Percentiles rank a stretch among this genome's conserved stretches.
These are phyloP conservation scores for Tausonia pullulans DNA, from an alignment of 1,284 basidiomycete species.

Conservation along the genomic window DNA sequence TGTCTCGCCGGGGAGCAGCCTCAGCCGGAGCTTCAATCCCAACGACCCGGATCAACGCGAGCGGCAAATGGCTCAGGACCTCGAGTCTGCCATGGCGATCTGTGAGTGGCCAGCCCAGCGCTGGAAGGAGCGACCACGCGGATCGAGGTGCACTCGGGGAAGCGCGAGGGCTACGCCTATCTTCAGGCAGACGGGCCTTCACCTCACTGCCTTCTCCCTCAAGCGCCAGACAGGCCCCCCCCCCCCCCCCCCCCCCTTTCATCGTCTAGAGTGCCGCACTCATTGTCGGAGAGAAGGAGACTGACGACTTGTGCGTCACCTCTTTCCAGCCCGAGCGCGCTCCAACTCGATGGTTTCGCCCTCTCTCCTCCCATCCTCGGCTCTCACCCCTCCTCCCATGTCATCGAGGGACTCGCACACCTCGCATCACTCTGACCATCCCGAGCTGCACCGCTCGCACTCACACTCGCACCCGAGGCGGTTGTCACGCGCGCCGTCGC, in stretches of 20 bases:
- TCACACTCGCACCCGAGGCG: background rate
- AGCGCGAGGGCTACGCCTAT: background rate
- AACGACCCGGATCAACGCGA: constrained; percentile 18
- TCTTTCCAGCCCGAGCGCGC: constrained; percentile 27
- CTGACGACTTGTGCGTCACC: background rate
- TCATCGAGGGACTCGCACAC: constrained; percentile 21
- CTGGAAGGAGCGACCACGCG: background rate
- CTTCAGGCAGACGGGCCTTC: background rate
- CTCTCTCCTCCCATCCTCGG: constrained; percentile 22
- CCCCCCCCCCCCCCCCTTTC: background rate
- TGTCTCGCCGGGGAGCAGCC: background rate
- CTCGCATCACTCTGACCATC: constrained; percentile 27
- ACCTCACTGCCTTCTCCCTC: background rate
- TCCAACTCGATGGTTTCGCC: constrained; percentile 24
- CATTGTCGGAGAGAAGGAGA: no score
- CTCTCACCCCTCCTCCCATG: constrained; percentile 15
- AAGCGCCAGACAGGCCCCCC: background rate
- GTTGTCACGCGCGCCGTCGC: background rate
- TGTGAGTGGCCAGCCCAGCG: constrained; percentile 24
- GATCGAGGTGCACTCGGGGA: background rate
- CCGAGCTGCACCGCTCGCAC: background rate
- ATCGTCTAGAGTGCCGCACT: no score
- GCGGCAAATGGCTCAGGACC: constrained; percentile 32
- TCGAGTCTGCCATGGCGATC: constrained; percentile 33
- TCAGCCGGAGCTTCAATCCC: background rate